Evolutionary conservation across 768 basidiomycete genomes (phyloP).

Genomic region (Scleroderma bovista): DNA sequence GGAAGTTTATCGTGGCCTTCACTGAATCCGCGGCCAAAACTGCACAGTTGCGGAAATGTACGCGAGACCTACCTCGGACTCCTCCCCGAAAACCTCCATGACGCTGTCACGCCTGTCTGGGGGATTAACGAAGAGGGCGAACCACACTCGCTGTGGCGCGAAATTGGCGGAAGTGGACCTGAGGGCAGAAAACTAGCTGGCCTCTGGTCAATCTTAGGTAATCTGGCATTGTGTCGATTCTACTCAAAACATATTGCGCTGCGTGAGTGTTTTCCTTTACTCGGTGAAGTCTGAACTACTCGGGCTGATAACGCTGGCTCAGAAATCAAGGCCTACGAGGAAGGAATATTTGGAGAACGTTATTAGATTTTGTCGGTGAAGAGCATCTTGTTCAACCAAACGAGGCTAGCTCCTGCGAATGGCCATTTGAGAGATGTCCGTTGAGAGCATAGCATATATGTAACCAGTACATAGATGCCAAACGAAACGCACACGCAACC

Average conservation of each 20-base stretch:
- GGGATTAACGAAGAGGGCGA: constrained; percentile 21
- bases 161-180: constrained; percentile 37
- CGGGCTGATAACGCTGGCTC: not conserved
- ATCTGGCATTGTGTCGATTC: constrained; percentile 57
- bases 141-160: constrained; percentile 32
- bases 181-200: constrained; percentile 14
- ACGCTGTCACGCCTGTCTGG: constrained; percentile 13
- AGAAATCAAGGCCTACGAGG: constrained; percentile 71
- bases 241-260: constrained; percentile 62
- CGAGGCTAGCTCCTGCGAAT: no score
- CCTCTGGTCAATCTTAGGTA: constrained; percentile 59
- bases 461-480: no score
- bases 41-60: constrained; percentile 5
- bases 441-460: no score
- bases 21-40: not conserved
- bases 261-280: constrained; percentile 38
- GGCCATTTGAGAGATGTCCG: no score
- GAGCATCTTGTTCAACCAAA: not conserved
- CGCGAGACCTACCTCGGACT: constrained; percentile 3
- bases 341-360: constrained; percentile 32
- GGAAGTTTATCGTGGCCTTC: no score
- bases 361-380: constrained; percentile 5
- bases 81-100: not conserved
- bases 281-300: not conserved
- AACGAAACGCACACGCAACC: no score